Conservation (phyloP, 2,329 filamentous ascomycete genomes). For the Apiospora kogelbergensis region DNA sequence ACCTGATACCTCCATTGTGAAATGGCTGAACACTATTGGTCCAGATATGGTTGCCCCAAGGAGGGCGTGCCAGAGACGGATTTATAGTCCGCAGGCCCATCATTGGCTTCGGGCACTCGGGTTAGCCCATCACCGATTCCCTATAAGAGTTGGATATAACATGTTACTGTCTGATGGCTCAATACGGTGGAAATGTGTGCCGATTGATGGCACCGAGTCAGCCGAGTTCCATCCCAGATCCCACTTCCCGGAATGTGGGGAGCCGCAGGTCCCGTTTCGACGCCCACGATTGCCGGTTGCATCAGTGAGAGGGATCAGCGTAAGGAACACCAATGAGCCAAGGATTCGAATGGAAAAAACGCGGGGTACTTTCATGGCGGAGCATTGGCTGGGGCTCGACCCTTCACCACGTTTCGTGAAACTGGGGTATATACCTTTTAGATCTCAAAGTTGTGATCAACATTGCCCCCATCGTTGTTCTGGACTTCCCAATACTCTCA, state of each 20-base stretch:
- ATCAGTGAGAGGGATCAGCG: not conserved
- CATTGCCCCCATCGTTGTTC: too few species aligned
- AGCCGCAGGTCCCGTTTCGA: not conserved
- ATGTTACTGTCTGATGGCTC: not conserved
- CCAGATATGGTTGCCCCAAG: not conserved
- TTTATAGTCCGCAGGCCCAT: not conserved
- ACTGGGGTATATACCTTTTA: too few species aligned
- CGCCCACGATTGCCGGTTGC: not conserved
- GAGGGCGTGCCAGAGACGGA: not conserved
- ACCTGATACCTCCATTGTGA: not conserved
- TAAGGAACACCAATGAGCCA: not conserved
- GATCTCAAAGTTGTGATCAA: too few species aligned
- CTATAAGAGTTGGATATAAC: not conserved
- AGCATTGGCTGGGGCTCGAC: too few species aligned
- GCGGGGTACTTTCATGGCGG: too few species aligned
- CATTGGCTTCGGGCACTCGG: not conserved
- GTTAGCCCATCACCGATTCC: not conserved
- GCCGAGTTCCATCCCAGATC: not conserved
- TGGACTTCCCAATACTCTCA: too few species aligned
- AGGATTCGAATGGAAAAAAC: not conserved
- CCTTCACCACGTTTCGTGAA: too few species aligned
- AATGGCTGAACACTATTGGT: not conserved
- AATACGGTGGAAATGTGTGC: not conserved
- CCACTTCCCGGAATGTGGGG: not conserved
- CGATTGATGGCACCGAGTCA: not conserved